phyloP scores from a whole-genome alignment of 1,284 basidiomycete genomes.

The Paramarasmius palmivorus region DNA sequence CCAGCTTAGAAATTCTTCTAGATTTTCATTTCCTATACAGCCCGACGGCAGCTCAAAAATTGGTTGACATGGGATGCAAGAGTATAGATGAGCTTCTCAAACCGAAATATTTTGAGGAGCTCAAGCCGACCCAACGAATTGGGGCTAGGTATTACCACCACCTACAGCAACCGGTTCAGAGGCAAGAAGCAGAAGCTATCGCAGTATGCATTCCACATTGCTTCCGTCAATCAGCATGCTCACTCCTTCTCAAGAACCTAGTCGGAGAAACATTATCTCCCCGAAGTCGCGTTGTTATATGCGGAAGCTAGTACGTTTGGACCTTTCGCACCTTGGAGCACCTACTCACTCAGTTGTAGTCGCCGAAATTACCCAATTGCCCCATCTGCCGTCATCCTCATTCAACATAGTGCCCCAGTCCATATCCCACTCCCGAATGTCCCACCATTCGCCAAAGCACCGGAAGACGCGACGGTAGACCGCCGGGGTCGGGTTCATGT shows the following conservation, averaged over 20 bases:
- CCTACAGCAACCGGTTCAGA: slow-evolving; percentile 33
- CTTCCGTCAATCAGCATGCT: slow-evolving; percentile 1
- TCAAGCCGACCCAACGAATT: slow-evolving; percentile 36
- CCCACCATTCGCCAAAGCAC: neutral
- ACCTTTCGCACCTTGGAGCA: no score
- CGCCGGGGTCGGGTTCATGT: slow-evolving; percentile 15
- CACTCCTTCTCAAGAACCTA: slow-evolving; percentile 34
- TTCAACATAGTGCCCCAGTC: neutral
- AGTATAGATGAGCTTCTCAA: slow-evolving; percentile 40
- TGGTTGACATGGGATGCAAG: slow-evolving; percentile 27
- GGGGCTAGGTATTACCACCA: slow-evolving; percentile 40
- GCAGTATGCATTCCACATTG: slow-evolving; percentile 29
- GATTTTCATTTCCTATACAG: slow-evolving; percentile 16
- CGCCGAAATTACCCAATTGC: neutral
- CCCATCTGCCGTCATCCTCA: neutral
- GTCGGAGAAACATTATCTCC: slow-evolving; percentile 42
- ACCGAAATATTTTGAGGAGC: slow-evolving; percentile 35
- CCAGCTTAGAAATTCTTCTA: neutral
- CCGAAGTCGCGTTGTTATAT: slow-evolving; percentile 44
- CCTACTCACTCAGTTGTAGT: neutral
- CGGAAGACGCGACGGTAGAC: neutral
- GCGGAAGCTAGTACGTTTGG: neutral
- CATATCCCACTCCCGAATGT: neutral
- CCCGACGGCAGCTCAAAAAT: neutral
- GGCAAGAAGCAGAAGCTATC: slow-evolving; percentile 41